Evolutionary conservation across 2,329 filamentous ascomycete species (phyloP).

Genomic region (Alternaria sp.): DNA sequence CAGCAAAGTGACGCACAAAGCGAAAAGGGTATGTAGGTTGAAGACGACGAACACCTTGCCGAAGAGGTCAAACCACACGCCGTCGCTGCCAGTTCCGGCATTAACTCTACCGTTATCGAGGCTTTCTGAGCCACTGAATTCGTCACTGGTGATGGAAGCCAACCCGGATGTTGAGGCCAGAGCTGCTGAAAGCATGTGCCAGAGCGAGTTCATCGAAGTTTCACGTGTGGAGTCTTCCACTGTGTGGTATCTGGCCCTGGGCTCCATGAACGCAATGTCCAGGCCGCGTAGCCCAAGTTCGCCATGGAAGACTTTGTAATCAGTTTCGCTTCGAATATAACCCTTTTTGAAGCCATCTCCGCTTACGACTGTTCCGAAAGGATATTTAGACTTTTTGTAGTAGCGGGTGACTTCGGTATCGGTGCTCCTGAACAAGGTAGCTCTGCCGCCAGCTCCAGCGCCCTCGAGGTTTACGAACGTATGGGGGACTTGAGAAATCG

Average conservation of each 20-base stretch:
- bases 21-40: conserved; percentile 81
- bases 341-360: conserved; percentile 83
- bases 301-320: conserved; percentile 83
- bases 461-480: conserved; percentile 96
- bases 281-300: conserved; percentile 82
- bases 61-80: conserved; percentile 94
- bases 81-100: conserved; percentile 70
- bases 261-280: conserved; percentile 90
- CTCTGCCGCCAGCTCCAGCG: conserved; percentile 87
- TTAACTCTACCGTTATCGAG: conserved; percentile 63
- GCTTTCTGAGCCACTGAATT: conserved; percentile 69
- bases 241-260: conserved; percentile 87
- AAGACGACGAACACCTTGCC: conserved; percentile 81
- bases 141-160: conserved; percentile 69
- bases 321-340: conserved; percentile 83
- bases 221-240: conserved; percentile 84
- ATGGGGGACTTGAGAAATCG: conserved; percentile 78
- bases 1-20: conserved; percentile 82
- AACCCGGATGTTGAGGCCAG: conserved; percentile 76
- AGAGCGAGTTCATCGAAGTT: conserved; percentile 73
- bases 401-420: conserved; percentile 84
- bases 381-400: conserved; percentile 73
- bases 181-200: conserved; percentile 93
- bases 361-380: conserved; percentile 83
- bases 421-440: conserved; percentile 84